Percentiles rank a stretch among this genome's conserved stretches.
These are phyloP conservation scores for Marsdenia floribunda DNA, from an alignment of 257 asterid genomes.

Conservation along the genomic window DNA sequence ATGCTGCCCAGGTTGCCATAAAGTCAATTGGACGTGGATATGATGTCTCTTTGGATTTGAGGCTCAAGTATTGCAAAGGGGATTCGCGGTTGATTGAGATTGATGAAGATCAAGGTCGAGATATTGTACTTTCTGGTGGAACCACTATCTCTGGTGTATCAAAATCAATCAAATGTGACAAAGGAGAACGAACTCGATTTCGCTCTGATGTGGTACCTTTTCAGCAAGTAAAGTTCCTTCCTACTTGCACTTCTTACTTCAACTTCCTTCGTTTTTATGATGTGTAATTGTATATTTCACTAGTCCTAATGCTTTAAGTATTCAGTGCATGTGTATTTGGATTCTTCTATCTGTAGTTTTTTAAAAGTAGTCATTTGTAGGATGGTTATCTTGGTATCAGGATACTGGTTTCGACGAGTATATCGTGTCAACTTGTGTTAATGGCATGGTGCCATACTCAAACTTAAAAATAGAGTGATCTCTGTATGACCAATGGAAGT, in stretches of 20 bases:
- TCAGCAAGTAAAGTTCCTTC: constrained; percentile 63
- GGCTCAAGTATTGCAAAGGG: constrained; percentile 90
- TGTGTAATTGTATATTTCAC: not conserved
- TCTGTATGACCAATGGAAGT: not conserved
- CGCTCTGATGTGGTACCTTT: constrained; percentile 84
- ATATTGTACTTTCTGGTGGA: constrained; percentile 88
- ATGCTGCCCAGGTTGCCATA: constrained; percentile 85
- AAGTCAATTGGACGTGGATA: constrained; percentile 91
- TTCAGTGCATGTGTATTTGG: not conserved
- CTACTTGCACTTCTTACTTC: not conserved
- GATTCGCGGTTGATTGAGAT: constrained; percentile 68
- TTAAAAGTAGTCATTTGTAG: not conserved
- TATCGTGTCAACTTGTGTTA: not conserved
- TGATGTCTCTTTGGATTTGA: constrained; percentile 76
- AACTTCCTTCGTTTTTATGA: not conserved
- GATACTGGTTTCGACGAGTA: not conserved
- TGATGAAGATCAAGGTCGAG: constrained; percentile 68
- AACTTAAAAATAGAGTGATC: not conserved
- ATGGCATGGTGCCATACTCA: not conserved
- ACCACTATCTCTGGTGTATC: constrained; percentile 60
- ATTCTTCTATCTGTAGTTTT: not conserved
- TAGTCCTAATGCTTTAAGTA: not conserved
- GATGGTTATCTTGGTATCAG: not conserved
- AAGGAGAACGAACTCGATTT: constrained; percentile 90
- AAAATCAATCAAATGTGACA: constrained; percentile 85